Percentiles rank a stretch among this genome's conserved stretches.
These are phyloP conservation scores for Pestalotiopsis fici DNA, from an alignment of 2,329 filamentous ascomycete species.

Conservation along the genomic window DNA sequence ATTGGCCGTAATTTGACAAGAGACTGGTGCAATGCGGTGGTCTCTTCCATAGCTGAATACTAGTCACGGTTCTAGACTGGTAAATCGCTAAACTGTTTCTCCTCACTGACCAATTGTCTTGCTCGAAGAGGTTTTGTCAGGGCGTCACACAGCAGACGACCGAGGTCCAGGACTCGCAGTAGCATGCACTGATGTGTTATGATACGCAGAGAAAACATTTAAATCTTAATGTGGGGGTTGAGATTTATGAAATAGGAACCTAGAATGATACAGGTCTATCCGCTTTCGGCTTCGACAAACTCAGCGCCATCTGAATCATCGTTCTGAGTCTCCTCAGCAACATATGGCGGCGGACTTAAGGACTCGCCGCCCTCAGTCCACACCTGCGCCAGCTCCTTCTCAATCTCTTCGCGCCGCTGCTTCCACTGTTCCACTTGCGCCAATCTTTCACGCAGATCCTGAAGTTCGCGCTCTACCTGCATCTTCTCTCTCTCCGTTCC, in stretches of 20 bases:
- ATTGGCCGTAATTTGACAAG: neutral
- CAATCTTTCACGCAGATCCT: constrained; percentile 78
- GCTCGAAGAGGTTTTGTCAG: neutral
- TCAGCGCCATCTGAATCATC: constrained; percentile 7
- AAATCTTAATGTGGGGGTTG: no score
- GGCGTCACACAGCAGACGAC: neutral
- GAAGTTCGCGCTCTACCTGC: constrained; percentile 86
- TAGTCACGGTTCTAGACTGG: neutral
- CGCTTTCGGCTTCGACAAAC: constrained; percentile 12
- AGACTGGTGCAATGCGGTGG: neutral
- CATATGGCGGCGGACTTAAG: constrained; percentile 49
- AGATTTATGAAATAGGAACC: neutral
- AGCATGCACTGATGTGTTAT: no score
- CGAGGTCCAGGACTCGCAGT: neutral
- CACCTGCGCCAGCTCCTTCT: constrained; percentile 71
- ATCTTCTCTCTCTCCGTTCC: constrained; percentile 92
- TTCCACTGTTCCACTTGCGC: constrained; percentile 85
- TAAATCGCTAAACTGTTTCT: neutral
- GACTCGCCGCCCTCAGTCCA: constrained; percentile 55
- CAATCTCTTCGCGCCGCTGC: constrained; percentile 75
- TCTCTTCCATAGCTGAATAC: neutral
- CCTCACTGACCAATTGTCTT: neutral
- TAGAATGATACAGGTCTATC: neutral
- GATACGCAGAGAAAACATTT: no score
- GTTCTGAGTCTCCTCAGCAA: constrained; percentile 20